phyloP scores from a whole-genome alignment of 2,329 filamentous ascomycete genomes.

The Xylariaceae sp. region DNA sequence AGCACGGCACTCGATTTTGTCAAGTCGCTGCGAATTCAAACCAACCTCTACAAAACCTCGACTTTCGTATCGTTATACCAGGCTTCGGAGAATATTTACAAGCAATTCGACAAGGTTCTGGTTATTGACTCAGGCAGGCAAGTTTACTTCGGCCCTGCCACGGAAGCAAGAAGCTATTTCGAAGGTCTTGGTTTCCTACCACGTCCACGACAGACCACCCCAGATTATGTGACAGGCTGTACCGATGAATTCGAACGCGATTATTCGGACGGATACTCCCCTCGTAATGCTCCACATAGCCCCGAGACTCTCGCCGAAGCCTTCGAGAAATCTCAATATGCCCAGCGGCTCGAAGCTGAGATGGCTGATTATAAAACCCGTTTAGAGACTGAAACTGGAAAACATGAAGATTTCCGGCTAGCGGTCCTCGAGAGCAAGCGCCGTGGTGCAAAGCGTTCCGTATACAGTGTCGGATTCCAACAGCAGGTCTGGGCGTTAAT shows the following conservation, averaged over 20 bases:
- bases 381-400: conserved; percentile 68
- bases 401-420: conserved; percentile 76
- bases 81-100: conserved; percentile 81
- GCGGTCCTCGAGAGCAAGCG: conserved; percentile 83
- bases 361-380: conserved; percentile 73
- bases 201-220: conserved; percentile 78
- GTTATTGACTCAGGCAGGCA: conserved; percentile 79
- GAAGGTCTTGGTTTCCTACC: conserved; percentile 77
- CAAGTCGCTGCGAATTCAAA: conserved; percentile 78
- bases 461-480: conserved; percentile 85
- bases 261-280: conserved; percentile 71
- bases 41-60: conserved; percentile 81
- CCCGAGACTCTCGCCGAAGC: conserved; percentile 72
- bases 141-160: conserved; percentile 75
- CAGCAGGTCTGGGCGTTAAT: conserved; percentile 83
- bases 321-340: conserved; percentile 70
- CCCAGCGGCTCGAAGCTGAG: conserved; percentile 64
- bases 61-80: conserved; percentile 90
- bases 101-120: conserved; percentile 82
- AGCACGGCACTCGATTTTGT: conserved; percentile 71
- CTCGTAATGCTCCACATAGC: conserved; percentile 71
- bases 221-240: conserved; percentile 82
- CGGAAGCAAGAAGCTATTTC: conserved; percentile 75
- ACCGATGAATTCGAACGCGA: conserved; percentile 85
- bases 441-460: conserved; percentile 74